These are phyloP conservation scores for Yamadazyma taylorii DNA, from an alignment of 1,139 yeast species.

Conservation along the genomic window DNA sequence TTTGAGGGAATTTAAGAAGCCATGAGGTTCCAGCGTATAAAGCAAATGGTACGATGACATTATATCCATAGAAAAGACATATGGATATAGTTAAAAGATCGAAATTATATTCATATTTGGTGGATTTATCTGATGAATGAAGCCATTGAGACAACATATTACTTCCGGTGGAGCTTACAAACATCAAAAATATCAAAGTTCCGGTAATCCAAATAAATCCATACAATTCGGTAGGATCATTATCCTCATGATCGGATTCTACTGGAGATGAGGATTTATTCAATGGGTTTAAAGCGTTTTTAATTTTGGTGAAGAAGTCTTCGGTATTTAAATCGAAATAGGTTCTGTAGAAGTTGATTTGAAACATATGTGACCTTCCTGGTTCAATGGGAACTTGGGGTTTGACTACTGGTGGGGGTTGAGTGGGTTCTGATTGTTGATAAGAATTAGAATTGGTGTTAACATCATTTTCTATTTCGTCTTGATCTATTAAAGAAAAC, in stretches of 20 bases:
- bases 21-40: slow-evolving; percentile 50
- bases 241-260: slow-evolving; percentile 20
- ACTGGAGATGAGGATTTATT: slow-evolving; percentile 23
- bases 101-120: slow-evolving; percentile 57
- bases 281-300: slow-evolving; percentile 47
- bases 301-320: slow-evolving; percentile 51
- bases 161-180: slow-evolving; percentile 67
- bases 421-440: background rate
- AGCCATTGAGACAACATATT: slow-evolving; percentile 48
- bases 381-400: slow-evolving; percentile 19
- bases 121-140: slow-evolving; percentile 33
- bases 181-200: slow-evolving; percentile 68
- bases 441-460: background rate
- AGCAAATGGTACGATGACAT: slow-evolving; percentile 57
- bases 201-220: slow-evolving; percentile 88
- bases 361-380: slow-evolving; percentile 46
- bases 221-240: slow-evolving; percentile 59
- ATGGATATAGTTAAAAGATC: slow-evolving; percentile 66
- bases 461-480: slow-evolving; percentile 15
- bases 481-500: slow-evolving; percentile 14
- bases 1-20: slow-evolving; percentile 42
- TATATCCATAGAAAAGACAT: slow-evolving; percentile 69
- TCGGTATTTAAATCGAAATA: slow-evolving; percentile 66
- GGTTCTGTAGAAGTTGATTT: slow-evolving; percentile 54
- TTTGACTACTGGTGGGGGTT: slow-evolving; percentile 18